A percentile compares a stretch with the other conserved stretches of the same genome.
These are phyloP conservation scores for Allium fistulosum DNA, from an alignment of 106 monocot genomes.

Conservation along the genomic window DNA sequence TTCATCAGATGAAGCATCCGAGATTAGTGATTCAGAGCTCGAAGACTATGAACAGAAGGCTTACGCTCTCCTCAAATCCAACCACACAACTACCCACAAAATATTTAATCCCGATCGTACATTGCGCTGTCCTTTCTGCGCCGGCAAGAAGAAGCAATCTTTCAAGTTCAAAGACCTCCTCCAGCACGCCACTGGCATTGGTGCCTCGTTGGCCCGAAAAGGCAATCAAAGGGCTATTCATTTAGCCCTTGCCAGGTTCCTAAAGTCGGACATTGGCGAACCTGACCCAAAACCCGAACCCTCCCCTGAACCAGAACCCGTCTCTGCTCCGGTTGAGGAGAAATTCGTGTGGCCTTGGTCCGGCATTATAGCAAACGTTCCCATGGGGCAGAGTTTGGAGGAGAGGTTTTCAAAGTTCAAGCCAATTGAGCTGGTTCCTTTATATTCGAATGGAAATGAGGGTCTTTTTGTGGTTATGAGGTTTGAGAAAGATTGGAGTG, in stretches of 20 bases:
- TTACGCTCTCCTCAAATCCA: slow-evolving; percentile 20
- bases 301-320: background rate
- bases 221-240: slow-evolving; percentile 28
- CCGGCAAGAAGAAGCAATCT: slow-evolving; percentile 63
- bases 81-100: slow-evolving; percentile 6
- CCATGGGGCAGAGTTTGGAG: background rate
- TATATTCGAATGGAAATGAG: slow-evolving; percentile 9
- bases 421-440: slow-evolving; percentile 14
- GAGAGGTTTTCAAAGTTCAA: slow-evolving; percentile 26
- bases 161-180: slow-evolving; percentile 49
- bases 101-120: slow-evolving; percentile 39
- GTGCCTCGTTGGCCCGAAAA: slow-evolving; percentile 26
- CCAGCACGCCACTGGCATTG: slow-evolving; percentile 45
- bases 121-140: slow-evolving; percentile 44
- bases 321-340: background rate
- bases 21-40: slow-evolving; percentile 47
- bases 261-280: slow-evolving; percentile 17
- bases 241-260: slow-evolving; percentile 38
- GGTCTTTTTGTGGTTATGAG: slow-evolving; percentile 17
- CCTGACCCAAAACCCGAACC: background rate
- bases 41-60: slow-evolving; percentile 30
- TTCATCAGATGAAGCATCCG: slow-evolving; percentile 21
- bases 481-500: slow-evolving; percentile 49
- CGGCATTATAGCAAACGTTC: slow-evolving; percentile 39
- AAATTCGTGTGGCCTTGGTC: slow-evolving; percentile 63